Base-by-base conservation (phyloP, 441 rosid species). In the Euphorbia celastroides region DNA sequence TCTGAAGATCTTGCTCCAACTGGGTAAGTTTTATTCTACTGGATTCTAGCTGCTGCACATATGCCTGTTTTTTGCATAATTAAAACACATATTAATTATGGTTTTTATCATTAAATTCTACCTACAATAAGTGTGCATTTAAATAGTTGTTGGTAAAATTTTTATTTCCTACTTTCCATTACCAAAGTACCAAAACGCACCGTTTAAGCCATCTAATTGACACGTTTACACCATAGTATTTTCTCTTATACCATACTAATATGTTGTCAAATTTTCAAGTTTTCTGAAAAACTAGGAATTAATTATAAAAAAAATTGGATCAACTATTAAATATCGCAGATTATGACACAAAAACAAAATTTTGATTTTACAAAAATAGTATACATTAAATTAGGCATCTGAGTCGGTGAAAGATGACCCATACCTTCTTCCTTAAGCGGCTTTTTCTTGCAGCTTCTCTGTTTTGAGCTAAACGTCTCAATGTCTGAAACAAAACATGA, bases 401-500 rank as follows among this genome's bases (percentile, higher is more conserved):
- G 34, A 51, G 62, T 44, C 14, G 72, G 5, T 60, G 62, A 51
- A 60, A 44, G 69, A 56, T 34, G 58, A 68, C 58, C 25, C 72
- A 34, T 66, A 86, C 99, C 88, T 94, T 94, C 81, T 94, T 94
- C 42, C 99, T 84, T 17, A 94, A 74, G 73, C 99, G 86, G 82
- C 99, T 94, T 76, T 94, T 94, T 75, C 96, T 85, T 62, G 99
- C 99, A 69, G 99, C 99, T 78, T 94, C 99, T 79, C 99, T 87
- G 86, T 94, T 94, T 75, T 94, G 99, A 81, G 99, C 99, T 28
- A 94, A 88, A 78, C 99, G 91, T 78, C 99, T 92, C 79, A 92
- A 67, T 68, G 93, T 92, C 99, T 94, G 68, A 66, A 67, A 51
- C 11, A 55, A 64, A 61, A 67, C 60, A 77, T 60, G 26, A 50